Evolutionary conservation across 352 stramenopile species (phyloP).

Genomic region (Phytophthora sp.): DNA sequence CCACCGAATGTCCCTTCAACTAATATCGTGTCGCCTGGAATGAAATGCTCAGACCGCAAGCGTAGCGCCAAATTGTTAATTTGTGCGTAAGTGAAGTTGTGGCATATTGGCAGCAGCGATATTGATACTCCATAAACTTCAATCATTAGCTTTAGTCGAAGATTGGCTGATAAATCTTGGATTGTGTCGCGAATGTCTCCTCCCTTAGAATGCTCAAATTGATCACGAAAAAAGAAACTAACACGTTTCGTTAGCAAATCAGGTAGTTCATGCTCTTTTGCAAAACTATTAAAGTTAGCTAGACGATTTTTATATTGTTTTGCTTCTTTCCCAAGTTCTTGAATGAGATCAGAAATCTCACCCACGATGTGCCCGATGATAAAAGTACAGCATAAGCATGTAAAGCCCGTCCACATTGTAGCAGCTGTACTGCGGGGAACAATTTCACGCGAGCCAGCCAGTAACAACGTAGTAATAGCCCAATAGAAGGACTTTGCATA

Average conservation of each 20-base stretch:
- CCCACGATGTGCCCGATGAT: conserved; percentile 80
- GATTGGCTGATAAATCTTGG: conserved; percentile 68
- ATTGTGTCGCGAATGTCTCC: conserved; percentile 55
- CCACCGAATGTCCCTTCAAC: conserved; percentile 61
- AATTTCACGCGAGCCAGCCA: conserved; percentile 67
- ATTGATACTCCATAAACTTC: conserved; percentile 72
- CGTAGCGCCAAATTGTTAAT: conserved; percentile 73
- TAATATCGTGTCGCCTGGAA: conserved; percentile 69
- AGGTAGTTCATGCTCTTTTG: conserved; percentile 63
- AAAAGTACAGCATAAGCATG: conserved; percentile 70
- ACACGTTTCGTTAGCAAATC: conserved; percentile 56
- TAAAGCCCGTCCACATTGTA: conserved; percentile 64
- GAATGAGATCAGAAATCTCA: conserved; percentile 77
- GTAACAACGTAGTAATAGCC: conserved; percentile 66
- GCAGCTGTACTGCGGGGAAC: conserved; percentile 46
- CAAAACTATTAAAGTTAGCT: conserved; percentile 76
- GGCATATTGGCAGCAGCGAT: conserved; percentile 55
- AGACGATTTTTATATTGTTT: conserved; percentile 76
- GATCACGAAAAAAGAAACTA: conserved; percentile 65
- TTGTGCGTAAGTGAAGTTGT: conserved; percentile 59
- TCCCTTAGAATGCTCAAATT: conserved; percentile 62
- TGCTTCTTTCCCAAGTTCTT: conserved; percentile 73
- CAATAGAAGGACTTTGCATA: conserved; percentile 81
- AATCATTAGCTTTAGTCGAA: conserved; percentile 77
- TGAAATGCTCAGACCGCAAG: conserved; percentile 68